Percentiles rank a stretch among this genome's conserved stretches.
Conservation (phyloP, 306 rosid genomes). For the Gillenia trifoliata region DNA sequence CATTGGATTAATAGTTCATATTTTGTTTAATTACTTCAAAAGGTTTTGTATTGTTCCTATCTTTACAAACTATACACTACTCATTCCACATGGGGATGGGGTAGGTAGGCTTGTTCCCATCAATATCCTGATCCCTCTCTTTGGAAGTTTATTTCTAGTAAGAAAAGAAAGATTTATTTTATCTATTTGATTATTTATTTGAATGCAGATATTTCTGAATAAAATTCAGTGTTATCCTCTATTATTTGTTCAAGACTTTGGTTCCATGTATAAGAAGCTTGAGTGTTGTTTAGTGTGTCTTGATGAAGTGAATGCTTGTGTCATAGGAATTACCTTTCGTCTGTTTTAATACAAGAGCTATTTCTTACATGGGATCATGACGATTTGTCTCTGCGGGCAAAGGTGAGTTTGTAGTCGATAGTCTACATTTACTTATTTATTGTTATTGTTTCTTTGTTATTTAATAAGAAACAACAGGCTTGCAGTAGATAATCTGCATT, state of each 20-base stretch:
- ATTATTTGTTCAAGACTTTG: neutral
- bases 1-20: neutral
- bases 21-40: neutral
- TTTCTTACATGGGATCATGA: constrained; percentile 99
- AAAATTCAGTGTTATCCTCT: neutral
- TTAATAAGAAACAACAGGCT: constrained; percentile 19
- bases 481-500: constrained; percentile 1
- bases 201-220: neutral
- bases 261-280: neutral
- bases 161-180: neutral
- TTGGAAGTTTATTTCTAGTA: neutral
- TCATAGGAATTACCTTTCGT: constrained; percentile 89
- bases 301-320: constrained; percentile 14
- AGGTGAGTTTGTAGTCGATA: constrained; percentile 39
- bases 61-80: neutral
- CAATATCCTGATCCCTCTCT: neutral
- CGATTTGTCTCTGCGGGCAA: constrained; percentile 81
- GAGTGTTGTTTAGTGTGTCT: neutral
- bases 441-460: neutral
- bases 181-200: neutral
- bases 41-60: neutral
- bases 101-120: neutral
- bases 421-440: neutral
- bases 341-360: constrained; percentile 94
- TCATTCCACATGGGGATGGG: neutral